Evolutionary conservation across 2,329 filamentous ascomycete species (phyloP), one percentile per base, ranked within the genome.

Genomic region (Exophiala viscosa): DNA sequence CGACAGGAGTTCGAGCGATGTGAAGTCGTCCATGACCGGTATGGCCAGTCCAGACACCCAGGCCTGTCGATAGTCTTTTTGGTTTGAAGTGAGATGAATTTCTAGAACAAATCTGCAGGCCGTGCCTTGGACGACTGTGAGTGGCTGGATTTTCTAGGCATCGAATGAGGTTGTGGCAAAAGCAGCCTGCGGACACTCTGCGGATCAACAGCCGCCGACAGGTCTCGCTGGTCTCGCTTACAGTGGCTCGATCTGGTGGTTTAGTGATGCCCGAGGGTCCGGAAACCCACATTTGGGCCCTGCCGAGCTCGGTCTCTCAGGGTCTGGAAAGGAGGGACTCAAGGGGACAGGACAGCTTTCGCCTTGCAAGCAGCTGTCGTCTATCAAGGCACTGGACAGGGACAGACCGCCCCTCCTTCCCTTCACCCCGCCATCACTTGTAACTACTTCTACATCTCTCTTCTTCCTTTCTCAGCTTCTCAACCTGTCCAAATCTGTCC

Each of bases 1-100:
- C 64, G 91, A 96, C 48, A 99, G 81, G 56, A 95, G 79, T 78
- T 99, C 93, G 67, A 99, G 84, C 64, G 89, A 88, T 70, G 88
- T 83, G 62, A 99, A 81, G 67, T 96, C 92, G 68, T 95, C 90
- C 90, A 96, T 95, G 45, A 41, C 52, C 46, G 17, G 3, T 10
- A 7, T 31, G 18, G 40, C 40, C 40, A 23, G 40, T 20, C n/a
- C 20, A 42, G 20, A 40, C 18, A 10, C 40, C 20, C 18, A 23
- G 40, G 20, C 23, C 23, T 28, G 23, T 28, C 23, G 23, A 28
- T 28, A 28, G 23, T 28, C 23, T 28, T 28, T 28, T 28, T 28
- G 23, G 23, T 28, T 28, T 28, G 23, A 28, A 28, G 23, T 28
- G 23, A 28, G 23, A 28, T 28, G 23, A 28, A 28, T 28, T 28